These are phyloP conservation scores for Pyricularia sp. DNA, from an alignment of 2,329 filamentous ascomycete genomes.

Conservation along the genomic window DNA sequence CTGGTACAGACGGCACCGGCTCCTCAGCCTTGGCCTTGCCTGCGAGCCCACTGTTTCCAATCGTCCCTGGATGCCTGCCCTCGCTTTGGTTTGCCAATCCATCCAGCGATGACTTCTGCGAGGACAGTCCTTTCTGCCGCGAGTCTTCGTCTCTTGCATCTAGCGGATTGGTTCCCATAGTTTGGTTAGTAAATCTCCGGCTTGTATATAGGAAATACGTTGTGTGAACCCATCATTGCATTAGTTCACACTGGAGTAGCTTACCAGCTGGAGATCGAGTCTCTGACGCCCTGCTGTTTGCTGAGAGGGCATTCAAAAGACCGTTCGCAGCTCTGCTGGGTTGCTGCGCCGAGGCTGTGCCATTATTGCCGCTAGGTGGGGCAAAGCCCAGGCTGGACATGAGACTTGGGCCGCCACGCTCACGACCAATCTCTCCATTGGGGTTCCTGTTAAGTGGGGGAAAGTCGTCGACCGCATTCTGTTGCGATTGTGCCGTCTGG, in stretches of 20 bases:
- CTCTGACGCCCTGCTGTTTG: constrained; percentile 42
- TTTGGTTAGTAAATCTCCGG: not conserved
- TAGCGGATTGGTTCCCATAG: constrained; percentile 28
- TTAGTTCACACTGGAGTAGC: constrained; percentile 21
- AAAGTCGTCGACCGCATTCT: constrained; percentile 48
- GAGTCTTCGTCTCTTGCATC: constrained; percentile 36
- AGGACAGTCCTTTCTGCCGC: constrained; percentile 31
- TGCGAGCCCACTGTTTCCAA: constrained; percentile 32
- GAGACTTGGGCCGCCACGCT: constrained; percentile 35
- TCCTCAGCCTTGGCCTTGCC: constrained; percentile 34
- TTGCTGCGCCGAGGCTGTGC: constrained; percentile 23
- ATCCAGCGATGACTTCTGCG: constrained; percentile 25
- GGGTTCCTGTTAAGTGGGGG: constrained; percentile 49
- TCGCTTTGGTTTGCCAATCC: constrained; percentile 20
- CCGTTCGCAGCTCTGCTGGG: constrained; percentile 45
- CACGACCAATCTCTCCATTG: constrained; percentile 49
- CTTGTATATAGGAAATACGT: constrained; percentile 15
- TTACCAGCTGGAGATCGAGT: constrained; percentile 36
- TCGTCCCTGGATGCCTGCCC: constrained; percentile 32
- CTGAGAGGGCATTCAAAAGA: constrained; percentile 54
- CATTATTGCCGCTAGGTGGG: constrained; percentile 29
- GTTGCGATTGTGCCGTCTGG: constrained; percentile 36
- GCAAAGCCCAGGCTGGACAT: constrained; percentile 47
- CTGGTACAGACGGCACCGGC: constrained; percentile 20
- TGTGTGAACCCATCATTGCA: constrained; percentile 7